Percentiles rank a stretch among this genome's conserved stretches.
phyloP scores from a whole-genome alignment of 352 stramenopile genomes.

The Phytophthora nicotianae region DNA sequence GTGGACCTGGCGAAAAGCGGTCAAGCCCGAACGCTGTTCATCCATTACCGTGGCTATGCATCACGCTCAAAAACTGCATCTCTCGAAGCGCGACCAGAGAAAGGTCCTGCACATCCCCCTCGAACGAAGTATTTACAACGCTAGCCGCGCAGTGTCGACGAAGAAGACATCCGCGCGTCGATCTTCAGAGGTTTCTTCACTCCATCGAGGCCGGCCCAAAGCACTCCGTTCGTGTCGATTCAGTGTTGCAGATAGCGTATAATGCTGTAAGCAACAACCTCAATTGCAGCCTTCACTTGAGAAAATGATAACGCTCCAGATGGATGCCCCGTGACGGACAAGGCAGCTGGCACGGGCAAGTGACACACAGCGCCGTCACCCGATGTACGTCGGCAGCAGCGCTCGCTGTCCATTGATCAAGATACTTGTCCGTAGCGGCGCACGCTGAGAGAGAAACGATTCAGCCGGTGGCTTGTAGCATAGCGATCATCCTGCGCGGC shows the following conservation, averaged over 20 bases:
- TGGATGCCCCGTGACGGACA: neutral
- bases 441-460: neutral
- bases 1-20: constrained; percentile 36
- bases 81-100: constrained; percentile 21
- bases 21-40: constrained; percentile 17
- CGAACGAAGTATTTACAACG: constrained; percentile 25
- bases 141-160: constrained; percentile 11
- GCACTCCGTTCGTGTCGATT: neutral
- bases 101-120: constrained; percentile 15
- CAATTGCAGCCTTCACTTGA: neutral
- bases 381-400: constrained; percentile 7
- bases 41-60: constrained; percentile 32
- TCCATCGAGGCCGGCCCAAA: constrained; percentile 1
- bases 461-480: neutral
- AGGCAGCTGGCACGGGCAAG: constrained; percentile 1
- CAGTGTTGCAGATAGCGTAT: neutral
- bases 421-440: neutral
- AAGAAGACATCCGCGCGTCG: neutral
- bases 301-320: constrained; percentile 6
- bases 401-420: neutral
- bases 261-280: neutral
- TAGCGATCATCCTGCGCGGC: constrained; percentile 14
- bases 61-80: constrained; percentile 39
- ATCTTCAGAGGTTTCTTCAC: constrained; percentile 6
- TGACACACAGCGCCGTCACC: constrained; percentile 3